Base-by-base conservation (phyloP, 2,329 filamentous ascomycete species). In the Penicillium sp. region DNA sequence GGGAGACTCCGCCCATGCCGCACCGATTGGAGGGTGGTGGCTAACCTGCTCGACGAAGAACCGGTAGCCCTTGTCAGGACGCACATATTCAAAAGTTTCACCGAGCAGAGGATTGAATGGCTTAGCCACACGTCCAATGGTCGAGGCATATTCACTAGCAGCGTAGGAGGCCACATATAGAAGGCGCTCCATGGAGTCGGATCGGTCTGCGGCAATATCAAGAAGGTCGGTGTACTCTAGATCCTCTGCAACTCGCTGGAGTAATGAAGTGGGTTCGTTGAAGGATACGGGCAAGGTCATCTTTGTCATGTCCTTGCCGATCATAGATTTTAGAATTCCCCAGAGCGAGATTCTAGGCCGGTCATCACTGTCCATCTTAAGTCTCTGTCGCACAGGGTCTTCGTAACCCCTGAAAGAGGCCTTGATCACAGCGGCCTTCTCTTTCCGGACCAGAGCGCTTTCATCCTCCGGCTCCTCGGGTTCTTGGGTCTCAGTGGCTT, bases 281-380 rank as follows among this genome's bases (percentile, higher is more conserved):
- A 99, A 97, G 0, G 94, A 96, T 2, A 99, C 94, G 0, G 94
- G 94, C 20, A 99, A 79, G 0, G 94, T 97, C 93, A 99, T 99
- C 79, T 95, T 97, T 35, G 94, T 97, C 94, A 99, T 97, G 70
- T 99, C 94, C 73, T 99, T 97, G 60, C 94, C 94, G 75, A 99
- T 96, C 94, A 99, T 97, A 22, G 93, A 97, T 78, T 97, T 99
- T 60, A 99, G 79, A 65, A 99, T 97, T 63, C 89, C 89, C 94
- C 94, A 99, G 42, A 99, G 85, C 27, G 89, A 94, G 58, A 97
- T 90, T 79, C 93, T 97, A 0, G 94, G 94, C 66, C 94, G 81
- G 69, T 99, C 85, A 71, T 99, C 94, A 29, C 88, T 88, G 67
- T 97, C 93, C 81, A 97, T 85, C 75, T 92, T 93, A 40, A 97